Base-by-base conservation (phyloP, 208 protist species). In the Acanthamoeba castellanii region DNA sequence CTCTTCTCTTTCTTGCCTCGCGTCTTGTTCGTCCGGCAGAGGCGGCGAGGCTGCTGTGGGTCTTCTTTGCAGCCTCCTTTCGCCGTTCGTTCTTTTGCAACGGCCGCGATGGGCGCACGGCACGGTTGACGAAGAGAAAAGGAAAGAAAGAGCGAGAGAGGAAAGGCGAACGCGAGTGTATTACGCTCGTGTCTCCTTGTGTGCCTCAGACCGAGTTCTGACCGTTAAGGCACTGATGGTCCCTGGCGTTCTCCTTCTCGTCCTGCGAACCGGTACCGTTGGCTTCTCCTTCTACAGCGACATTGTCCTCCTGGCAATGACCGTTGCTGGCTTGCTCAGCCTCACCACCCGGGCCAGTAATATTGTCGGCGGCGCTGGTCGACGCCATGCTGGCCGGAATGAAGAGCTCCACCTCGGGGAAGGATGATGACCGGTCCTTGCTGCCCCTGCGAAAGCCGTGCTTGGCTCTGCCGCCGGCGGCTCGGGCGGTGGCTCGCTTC, bases 371-470 rank as follows among this genome's bases (percentile, higher is more conserved):
- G 22, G 25, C 68, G n/a, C 16, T 42, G n/a, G 68, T 30, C 20
- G 27, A 27, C 27, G 68, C 68, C 81, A 88, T 88, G 81, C 81
- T 88, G 50, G 45, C 81, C 9, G 81, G 81, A 32, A 88, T 34
- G 30, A 88, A 64, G 16, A 88, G 47, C 30, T 88, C 81, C 50
- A 88, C 81, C 20, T 88, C 81, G 27, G 81, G 81, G 34, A 88
- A 88, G 45, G 74, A 13, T 2, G 45, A 64, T 30, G 16, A 27
- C 14, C 18, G 25, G 50, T 42, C n/a, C 34, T 20, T 27, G 30
- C 37, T 88, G 81, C 81, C 81, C 11, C 47, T 47, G 42, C 72
- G 72, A 37, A 72, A 72, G 66, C n/a, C 30, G 8, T 72, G 66
- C 66, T 72, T 72, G 66, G 14, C 37, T 34, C 50, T 47, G 4